Evolutionary conservation across 257 asterid species (phyloP).

Genomic region (Ajuga chamaepitys): DNA sequence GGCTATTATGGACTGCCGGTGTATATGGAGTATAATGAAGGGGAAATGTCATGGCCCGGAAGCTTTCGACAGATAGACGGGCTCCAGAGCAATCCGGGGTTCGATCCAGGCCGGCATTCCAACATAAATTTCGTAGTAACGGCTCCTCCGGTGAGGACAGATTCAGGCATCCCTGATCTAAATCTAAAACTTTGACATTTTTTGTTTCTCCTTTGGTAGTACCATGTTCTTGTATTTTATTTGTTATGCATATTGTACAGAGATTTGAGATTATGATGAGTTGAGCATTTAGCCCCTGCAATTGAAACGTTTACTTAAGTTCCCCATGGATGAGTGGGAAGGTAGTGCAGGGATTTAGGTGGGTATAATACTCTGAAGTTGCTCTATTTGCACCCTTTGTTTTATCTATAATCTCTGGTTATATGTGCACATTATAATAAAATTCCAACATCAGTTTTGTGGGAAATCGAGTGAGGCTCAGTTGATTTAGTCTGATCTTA

Average conservation of each 20-base stretch:
- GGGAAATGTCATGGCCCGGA: constrained; percentile 73
- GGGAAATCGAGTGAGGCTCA: too few relatives aligned
- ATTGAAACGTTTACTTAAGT: too few relatives aligned
- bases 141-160: constrained; percentile 36
- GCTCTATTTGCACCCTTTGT: too few relatives aligned
- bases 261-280: constrained; percentile 19
- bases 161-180: constrained; percentile 61
- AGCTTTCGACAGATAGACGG: constrained; percentile 71
- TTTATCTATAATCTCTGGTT: too few relatives aligned
- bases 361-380: too few relatives aligned
- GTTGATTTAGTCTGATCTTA: too few relatives aligned
- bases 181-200: constrained; percentile 54
- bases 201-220: constrained; percentile 6
- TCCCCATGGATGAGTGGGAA: not conserved
- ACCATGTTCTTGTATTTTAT: constrained; percentile 7
- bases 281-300: constrained; percentile 1
- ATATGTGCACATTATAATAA: too few relatives aligned
- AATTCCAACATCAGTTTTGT: too few relatives aligned
- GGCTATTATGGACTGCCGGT: constrained; percentile 56
- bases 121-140: constrained; percentile 32
- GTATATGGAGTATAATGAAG: constrained; percentile 54
- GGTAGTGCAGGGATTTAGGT: not conserved
- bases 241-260: constrained; percentile 31
- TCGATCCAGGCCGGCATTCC: constrained; percentile 33
- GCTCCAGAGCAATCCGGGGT: constrained; percentile 16